These are phyloP conservation scores for Cryptosporidium parvum DNA, from an alignment of 169 alveolate species.

Conservation along the genomic window DNA sequence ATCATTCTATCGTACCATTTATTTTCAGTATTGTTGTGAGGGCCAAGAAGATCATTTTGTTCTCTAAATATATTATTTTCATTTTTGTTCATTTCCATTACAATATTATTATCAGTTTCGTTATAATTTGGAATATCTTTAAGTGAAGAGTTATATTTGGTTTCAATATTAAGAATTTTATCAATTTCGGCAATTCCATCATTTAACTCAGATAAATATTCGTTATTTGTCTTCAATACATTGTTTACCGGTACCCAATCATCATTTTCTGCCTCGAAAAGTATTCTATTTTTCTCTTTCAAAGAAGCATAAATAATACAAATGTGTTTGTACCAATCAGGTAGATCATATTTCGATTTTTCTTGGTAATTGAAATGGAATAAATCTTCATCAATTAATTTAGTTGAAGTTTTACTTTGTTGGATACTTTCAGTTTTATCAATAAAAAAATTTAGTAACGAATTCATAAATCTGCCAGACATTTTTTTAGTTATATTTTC, in stretches of 20 bases:
- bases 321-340: constrained; percentile 58
- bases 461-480: not conserved
- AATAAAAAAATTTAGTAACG: not conserved
- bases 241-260: constrained; percentile 37
- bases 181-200: constrained; percentile 10
- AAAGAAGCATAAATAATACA: constrained; percentile 1
- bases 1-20: constrained; percentile 69
- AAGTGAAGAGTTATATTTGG: not conserved
- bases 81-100: not conserved
- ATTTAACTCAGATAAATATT: not conserved
- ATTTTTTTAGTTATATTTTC: constrained; percentile 14
- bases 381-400: not conserved
- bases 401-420: not conserved
- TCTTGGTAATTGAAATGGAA: not conserved
- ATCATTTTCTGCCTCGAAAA: constrained; percentile 1
- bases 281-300: not conserved
- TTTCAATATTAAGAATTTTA: not conserved
- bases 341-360: not conserved
- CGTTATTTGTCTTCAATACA: not conserved
- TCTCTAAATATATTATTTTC: not conserved
- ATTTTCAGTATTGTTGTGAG: not conserved
- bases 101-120: not conserved
- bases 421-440: not conserved
- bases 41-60: not conserved
- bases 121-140: not conserved